Evolutionary conservation across 1,284 basidiomycete genomes (phyloP), one percentile per base, ranked within the genome.

Genomic region (Volvariella volvacea): DNA sequence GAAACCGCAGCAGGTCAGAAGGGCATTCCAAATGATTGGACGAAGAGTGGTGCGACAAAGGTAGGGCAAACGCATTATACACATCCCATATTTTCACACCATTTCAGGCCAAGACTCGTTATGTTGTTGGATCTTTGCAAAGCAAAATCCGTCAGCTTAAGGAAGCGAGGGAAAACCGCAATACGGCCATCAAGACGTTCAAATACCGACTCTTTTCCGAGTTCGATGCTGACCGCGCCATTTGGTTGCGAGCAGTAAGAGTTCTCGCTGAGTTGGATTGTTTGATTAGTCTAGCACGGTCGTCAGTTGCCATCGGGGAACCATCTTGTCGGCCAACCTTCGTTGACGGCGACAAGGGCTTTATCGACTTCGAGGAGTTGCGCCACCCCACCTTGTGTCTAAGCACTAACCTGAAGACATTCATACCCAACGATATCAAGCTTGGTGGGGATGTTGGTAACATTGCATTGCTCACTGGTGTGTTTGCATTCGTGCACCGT

Each of bases 371-470:
- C 46, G 52, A 66, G 45, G 63, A 70, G 42, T 57, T 71, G 45
- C 60, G 96, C 50, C 96, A 99, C 63, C 95, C 96, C 1, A 84
- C 86, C 6, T 65, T 94, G 56, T 80, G 75, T 51, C 59, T 76
- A 47, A 78, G 70, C 51, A 67, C 76, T 15, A 72, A 66, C 42
- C 52, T 85, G 45, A 78, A 80, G 54, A 71, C 77, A 50, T 99
- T 99, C 60, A 98, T 99, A 54, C 88, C 96, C 2, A 99, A 99
- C 60, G 77, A 96, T 61, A 80, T 99, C 38, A 83, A 83, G 55
- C 72, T 99, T 17, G 96, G 96, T 20, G 81, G 80, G 3, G 73
- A 78, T 41, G 73, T 76, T 2, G 83, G 88, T 22, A 83, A 90
- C 53, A 85, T 96, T 54, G 85, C 89, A 4, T 67, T 99, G 47